A percentile compares a stretch with the other conserved stretches of the same genome.
These are phyloP conservation scores for Phytophthora uliginosa DNA, from an alignment of 352 stramenopile genomes.

Conservation along the genomic window DNA sequence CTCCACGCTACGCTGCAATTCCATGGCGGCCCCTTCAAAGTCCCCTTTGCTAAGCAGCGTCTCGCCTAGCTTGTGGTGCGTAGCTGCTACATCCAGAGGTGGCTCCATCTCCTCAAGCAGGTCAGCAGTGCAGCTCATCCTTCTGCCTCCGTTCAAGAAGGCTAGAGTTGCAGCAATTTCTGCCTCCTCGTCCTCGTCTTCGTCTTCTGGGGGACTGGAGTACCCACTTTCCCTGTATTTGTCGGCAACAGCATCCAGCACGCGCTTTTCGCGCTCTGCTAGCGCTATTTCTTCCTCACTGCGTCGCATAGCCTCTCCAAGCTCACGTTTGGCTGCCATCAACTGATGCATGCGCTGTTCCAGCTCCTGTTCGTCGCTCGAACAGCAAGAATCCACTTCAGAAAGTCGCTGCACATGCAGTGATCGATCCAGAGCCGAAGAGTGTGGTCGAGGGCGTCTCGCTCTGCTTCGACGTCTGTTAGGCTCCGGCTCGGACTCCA, in stretches of 20 bases:
- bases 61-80: constrained; percentile 63
- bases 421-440: constrained; percentile 30
- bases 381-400: constrained; percentile 26
- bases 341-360: constrained; percentile 54
- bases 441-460: constrained; percentile 29
- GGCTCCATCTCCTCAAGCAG: constrained; percentile 39
- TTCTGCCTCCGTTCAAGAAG: constrained; percentile 34
- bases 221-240: constrained; percentile 49
- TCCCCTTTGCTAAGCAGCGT: constrained; percentile 57
- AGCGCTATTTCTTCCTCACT: constrained; percentile 46
- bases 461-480: constrained; percentile 21
- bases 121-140: constrained; percentile 30
- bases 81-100: constrained; percentile 55
- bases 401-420: constrained; percentile 38
- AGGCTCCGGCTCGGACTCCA: constrained; percentile 26
- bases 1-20: constrained; percentile 56
- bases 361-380: constrained; percentile 55
- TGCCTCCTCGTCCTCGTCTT: constrained; percentile 36
- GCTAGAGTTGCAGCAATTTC: constrained; percentile 37
- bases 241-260: constrained; percentile 41
- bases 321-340: constrained; percentile 44
- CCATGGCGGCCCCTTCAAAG: constrained; percentile 43
- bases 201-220: constrained; percentile 26
- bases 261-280: constrained; percentile 42
- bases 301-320: constrained; percentile 45